phyloP scores from a whole-genome alignment of 805 yeast species.

The Saccharomycopsis selenospora region DNA sequence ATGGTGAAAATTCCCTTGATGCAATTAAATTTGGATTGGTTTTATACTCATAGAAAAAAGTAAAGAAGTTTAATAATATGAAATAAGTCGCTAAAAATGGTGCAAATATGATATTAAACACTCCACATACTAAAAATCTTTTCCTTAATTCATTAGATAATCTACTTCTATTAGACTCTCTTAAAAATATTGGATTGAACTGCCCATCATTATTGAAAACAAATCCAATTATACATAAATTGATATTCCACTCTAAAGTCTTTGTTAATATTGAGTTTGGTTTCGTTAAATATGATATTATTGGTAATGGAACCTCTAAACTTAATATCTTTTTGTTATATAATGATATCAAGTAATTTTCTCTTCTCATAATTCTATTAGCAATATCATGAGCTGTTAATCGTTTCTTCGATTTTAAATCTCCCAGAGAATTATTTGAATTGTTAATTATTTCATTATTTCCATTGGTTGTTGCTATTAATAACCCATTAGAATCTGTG shows the following conservation, averaged over 20 bases:
- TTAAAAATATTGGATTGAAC: conserved; percentile 60
- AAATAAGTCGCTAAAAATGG: conserved; percentile 85
- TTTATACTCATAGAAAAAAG: conserved; percentile 88
- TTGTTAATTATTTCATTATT: conserved; percentile 21
- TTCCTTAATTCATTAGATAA: conserved; percentile 64
- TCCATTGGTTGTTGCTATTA: conserved; percentile 35
- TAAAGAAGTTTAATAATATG: conserved; percentile 73
- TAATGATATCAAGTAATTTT: conserved; percentile 86
- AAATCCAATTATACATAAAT: conserved; percentile 79
- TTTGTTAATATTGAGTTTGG: conserved; percentile 52
- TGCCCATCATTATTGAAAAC: conserved; percentile 82
- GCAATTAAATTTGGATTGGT: conserved; percentile 79
- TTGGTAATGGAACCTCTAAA: conserved; percentile 50
- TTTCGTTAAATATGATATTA: conserved; percentile 24
- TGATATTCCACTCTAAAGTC: conserved; percentile 91
- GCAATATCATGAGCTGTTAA: conserved; percentile 93
- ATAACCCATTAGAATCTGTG: conserved; percentile 50
- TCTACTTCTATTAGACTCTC: conserved; percentile 59
- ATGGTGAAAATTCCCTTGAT: conserved; percentile 84
- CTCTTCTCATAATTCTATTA: conserved; percentile 91
- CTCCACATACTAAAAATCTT: conserved; percentile 81
- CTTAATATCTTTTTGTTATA: conserved; percentile 72
- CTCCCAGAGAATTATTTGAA: conserved; percentile 30
- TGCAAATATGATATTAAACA: conserved; percentile 71
- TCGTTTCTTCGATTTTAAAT: conserved; percentile 61